Conservation (phyloP, 225 moss, liverwort and hornwort genomes). For the Marchantia paleacea region DNA sequence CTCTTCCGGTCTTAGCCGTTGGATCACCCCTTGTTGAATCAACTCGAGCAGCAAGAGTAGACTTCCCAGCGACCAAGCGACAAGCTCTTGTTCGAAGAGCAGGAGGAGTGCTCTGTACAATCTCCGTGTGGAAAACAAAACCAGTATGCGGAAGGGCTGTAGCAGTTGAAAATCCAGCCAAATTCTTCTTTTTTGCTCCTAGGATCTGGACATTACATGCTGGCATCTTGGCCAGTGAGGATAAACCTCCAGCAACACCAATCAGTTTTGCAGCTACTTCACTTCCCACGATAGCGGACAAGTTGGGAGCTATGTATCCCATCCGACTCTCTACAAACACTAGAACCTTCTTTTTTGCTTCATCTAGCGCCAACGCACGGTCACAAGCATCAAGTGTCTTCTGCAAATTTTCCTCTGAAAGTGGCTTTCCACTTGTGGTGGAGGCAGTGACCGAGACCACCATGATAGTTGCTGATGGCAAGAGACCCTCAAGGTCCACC, state of each 20-base stretch:
- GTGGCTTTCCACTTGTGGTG: conserved; percentile 92
- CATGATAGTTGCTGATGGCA: conserved; percentile 98
- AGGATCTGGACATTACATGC: conserved; percentile 90
- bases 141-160: conserved; percentile 83
- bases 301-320: conserved; percentile 93
- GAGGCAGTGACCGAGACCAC: conserved; percentile 96
- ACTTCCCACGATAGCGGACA: conserved; percentile 92
- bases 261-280: conserved; percentile 96
- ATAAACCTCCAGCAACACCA: conserved; percentile 93
- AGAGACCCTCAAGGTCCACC: conserved; percentile 82
- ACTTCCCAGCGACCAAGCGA: conserved; percentile 86
- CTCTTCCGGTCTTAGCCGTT: conserved; percentile 66
- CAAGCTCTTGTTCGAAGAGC: conserved; percentile 76
- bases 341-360: conserved; percentile 90
- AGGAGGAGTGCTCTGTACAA: conserved; percentile 95
- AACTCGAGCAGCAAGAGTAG: conserved; percentile 83
- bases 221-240: conserved; percentile 87
- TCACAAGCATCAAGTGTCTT: conserved; percentile 88
- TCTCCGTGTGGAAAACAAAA: conserved; percentile 90
- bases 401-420: conserved; percentile 71
- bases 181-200: conserved; percentile 83
- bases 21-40: conserved; percentile 85
- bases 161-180: conserved; percentile 93
- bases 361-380: conserved; percentile 79
- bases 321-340: conserved; percentile 96